Base-by-base conservation (phyloP, 768 basidiomycete species). In the Macrolepiota dolichaula region DNA sequence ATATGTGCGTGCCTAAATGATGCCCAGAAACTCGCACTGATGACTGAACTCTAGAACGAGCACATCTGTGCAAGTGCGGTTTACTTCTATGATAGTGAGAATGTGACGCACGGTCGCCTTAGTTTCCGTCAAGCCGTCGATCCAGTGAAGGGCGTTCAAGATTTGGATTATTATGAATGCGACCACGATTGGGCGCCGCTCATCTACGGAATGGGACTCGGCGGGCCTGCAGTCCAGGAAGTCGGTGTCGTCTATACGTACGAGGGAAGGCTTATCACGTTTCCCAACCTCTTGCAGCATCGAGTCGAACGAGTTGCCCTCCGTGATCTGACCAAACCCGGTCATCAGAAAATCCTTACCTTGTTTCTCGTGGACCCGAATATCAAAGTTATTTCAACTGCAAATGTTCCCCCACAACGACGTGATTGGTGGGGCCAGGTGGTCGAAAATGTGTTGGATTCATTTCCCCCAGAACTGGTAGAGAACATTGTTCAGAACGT, bases 281-380 rank as follows among this genome's bases (percentile, higher is more conserved):
- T 78, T 64, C 79, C 79, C 1, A 80, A 79, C 62, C 65, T 77
- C 53, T 69, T 76, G 32, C 78, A 79, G 57, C 77, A 81, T 62
- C 72, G 67, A 24, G 75, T 80, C n/a, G 62, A 65, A 35, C 70
- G 75, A 4, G 79, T 78, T 64, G 53, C 63, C 24, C 71, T 77
- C 17, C 62, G 52, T 3, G 75, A 80, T 63, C 63, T 59, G 0
- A 70, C 70, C 6, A 71, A 72, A 55, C 74, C 72, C 5, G 79
- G 78, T 3, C 70, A 76, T 57, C 68, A 76, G 37, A 79, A 76
- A 63, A 74, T 79, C 36, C 63, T 79, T 9, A 73, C 72, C 2
- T 65, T 79, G 9, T 78, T 76, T 65, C 72, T 78, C n/a, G 70
- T 76, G 52, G 74, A 78, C 55, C 73, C n/a, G n/a, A n/a, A n/a